Percentiles rank a stretch among this genome's conserved stretches.
Conservation (phyloP, 1,284 basidiomycete genomes). For the Moniliophthora roreri region DNA sequence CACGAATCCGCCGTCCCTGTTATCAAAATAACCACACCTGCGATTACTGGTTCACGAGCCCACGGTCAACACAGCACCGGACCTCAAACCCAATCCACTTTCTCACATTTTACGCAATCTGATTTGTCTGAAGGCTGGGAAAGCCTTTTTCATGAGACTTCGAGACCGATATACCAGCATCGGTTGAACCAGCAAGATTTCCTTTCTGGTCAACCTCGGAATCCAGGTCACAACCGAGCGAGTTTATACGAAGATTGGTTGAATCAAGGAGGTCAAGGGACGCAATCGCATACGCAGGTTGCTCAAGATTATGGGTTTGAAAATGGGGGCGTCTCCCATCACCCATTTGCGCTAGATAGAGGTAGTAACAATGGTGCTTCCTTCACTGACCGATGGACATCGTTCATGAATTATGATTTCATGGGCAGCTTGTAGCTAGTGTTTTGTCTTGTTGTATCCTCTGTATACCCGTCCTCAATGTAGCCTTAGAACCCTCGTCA, state of each 20-base stretch:
- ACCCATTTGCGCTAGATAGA: neutral
- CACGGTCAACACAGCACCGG: no score
- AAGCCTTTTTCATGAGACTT: constrained; percentile 36
- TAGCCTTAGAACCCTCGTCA: no score
- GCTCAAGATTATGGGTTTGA: neutral
- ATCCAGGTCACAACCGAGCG: no score
- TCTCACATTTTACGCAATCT: constrained; percentile 1
- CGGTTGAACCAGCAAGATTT: neutral
- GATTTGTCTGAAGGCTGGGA: constrained; percentile 29
- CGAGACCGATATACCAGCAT: constrained; percentile 18
- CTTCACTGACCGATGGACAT: neutral
- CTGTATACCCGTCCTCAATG: no score
- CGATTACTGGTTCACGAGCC: neutral
- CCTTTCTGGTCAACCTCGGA: constrained; percentile 7
- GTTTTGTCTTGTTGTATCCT: no score
- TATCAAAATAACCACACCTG: neutral
- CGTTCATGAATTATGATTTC: neutral
- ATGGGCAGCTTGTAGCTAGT: neutral
- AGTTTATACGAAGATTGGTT: neutral
- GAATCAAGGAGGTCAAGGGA: neutral
- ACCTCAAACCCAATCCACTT: neutral
- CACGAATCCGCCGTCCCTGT: no score
- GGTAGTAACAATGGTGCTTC: neutral
- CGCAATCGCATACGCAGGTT: neutral
- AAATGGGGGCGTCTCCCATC: neutral